These are phyloP conservation scores for Arthrobotrys entomopaga DNA, from an alignment of 2,329 filamentous ascomycete genomes.

Conservation along the genomic window DNA sequence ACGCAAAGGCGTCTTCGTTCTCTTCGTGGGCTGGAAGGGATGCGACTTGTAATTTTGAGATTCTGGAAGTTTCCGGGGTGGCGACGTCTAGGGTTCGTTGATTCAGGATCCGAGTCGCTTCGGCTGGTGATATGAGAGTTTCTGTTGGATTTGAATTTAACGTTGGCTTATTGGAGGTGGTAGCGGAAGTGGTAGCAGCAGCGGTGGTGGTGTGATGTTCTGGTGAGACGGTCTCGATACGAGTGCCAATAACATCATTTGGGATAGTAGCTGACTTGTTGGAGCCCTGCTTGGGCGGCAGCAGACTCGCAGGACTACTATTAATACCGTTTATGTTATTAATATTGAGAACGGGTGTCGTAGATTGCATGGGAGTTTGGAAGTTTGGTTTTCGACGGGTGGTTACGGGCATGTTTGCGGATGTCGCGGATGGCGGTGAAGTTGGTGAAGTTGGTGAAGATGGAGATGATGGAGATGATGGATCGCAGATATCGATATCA, in stretches of 20 bases:
- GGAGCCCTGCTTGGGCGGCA: no score
- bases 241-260: background rate
- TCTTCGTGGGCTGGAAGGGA: slow-evolving; percentile 48
- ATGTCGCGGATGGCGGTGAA: background rate
- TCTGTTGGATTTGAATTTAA: no score
- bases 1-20: slow-evolving; percentile 46
- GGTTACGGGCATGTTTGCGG: slow-evolving; percentile 21
- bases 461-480: background rate
- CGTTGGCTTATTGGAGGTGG: no score
- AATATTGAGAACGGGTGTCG: background rate
- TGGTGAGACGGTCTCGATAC: no score
- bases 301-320: no score
- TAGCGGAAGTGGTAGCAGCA: background rate
- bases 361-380: slow-evolving; percentile 5
- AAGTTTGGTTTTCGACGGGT: slow-evolving; percentile 17
- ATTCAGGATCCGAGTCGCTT: slow-evolving; percentile 45
- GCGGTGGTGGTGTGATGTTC: background rate
- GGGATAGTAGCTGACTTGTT: no score
- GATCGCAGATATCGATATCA: background rate
- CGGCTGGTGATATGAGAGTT: slow-evolving; percentile 21
- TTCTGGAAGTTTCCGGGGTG: slow-evolving; percentile 16
- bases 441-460: background rate
- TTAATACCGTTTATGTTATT: background rate
- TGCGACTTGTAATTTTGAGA: slow-evolving; percentile 37
- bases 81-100: slow-evolving; percentile 25